These are phyloP conservation scores for Leptodermis oblonga DNA, from an alignment of 257 asterid species.

Conservation along the genomic window DNA sequence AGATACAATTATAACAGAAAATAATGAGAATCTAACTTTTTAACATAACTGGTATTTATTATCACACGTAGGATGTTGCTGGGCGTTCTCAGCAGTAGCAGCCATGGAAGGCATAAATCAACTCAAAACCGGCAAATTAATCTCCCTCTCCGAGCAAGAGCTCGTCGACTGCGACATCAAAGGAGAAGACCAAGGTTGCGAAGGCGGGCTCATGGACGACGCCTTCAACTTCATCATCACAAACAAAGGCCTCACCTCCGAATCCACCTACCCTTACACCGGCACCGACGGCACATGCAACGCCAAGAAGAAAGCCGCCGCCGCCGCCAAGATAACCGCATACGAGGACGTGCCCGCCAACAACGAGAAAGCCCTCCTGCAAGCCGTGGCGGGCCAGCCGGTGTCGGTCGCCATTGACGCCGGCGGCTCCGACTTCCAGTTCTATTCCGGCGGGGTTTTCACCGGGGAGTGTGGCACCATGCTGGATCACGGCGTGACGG, in stretches of 20 bases:
- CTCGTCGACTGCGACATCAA: neutral
- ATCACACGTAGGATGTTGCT: neutral
- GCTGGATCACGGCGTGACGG: slow-evolving; percentile 40
- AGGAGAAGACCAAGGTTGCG: neutral
- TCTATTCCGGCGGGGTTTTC: slow-evolving; percentile 35
- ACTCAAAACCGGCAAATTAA: neutral
- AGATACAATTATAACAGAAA: too few relatives aligned
- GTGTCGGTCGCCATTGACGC: slow-evolving; percentile 40
- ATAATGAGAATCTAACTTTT: too few relatives aligned
- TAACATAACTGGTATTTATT: neutral
- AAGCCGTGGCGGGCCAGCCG: slow-evolving; percentile 40
- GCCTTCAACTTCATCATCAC: neutral
- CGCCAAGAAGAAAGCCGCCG: slow-evolving; percentile 12
- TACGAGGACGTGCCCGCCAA: slow-evolving; percentile 38
- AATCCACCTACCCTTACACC: slow-evolving; percentile 25
- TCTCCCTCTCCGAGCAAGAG: slow-evolving; percentile 7
- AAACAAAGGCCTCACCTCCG: neutral
- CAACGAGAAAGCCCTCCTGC: slow-evolving; percentile 30
- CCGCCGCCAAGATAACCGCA: slow-evolving; percentile 29
- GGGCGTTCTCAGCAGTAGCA: slow-evolving; percentile 6
- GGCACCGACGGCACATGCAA: slow-evolving; percentile 28
- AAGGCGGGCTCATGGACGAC: neutral
- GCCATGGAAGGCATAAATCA: neutral
- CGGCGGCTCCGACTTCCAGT: slow-evolving; percentile 26
- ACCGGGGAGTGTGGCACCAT: slow-evolving; percentile 29